These are phyloP conservation scores for Pelargonium australe DNA, from an alignment of 441 rosid species.

Conservation along the genomic window DNA sequence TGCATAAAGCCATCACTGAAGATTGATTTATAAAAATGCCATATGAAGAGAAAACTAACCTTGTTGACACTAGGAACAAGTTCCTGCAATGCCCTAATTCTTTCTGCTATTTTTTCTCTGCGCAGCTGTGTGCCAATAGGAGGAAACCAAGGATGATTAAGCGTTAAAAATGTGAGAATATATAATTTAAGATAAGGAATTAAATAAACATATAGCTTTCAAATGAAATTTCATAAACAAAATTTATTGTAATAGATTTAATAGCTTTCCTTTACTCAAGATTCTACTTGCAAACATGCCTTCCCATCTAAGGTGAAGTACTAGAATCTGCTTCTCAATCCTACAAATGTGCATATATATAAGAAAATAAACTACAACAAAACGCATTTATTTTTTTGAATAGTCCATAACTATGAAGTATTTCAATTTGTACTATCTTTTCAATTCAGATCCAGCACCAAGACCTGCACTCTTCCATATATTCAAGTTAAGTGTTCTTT, in stretches of 20 bases:
- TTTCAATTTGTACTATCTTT: background rate
- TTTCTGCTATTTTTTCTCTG: slow-evolving; percentile 94
- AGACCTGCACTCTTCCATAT: background rate
- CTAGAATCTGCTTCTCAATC: too few relatives aligned
- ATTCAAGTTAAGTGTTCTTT: background rate
- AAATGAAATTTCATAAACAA: too few relatives aligned
- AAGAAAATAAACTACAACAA: background rate
- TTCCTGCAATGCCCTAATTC: slow-evolving; percentile 94
- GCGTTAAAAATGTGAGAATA: slow-evolving; percentile 1
- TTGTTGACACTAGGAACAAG: slow-evolving; percentile 97
- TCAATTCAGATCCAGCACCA: too few relatives aligned
- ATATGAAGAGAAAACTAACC: slow-evolving; percentile 32
- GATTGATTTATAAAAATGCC: background rate
- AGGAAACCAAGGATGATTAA: slow-evolving; percentile 12
- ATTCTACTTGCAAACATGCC: background rate
- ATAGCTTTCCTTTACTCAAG: too few relatives aligned
- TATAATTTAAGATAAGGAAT: background rate
- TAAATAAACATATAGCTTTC: background rate
- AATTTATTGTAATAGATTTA: too few relatives aligned
- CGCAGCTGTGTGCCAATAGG: slow-evolving; percentile 49
- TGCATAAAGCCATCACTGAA: background rate
- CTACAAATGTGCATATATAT: too few relatives aligned
- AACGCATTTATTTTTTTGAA: background rate
- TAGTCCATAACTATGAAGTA: background rate
- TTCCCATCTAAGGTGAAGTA: background rate